Evolutionary conservation across 768 basidiomycete species (phyloP).

Genomic region (Pisolithus marmoratus): DNA sequence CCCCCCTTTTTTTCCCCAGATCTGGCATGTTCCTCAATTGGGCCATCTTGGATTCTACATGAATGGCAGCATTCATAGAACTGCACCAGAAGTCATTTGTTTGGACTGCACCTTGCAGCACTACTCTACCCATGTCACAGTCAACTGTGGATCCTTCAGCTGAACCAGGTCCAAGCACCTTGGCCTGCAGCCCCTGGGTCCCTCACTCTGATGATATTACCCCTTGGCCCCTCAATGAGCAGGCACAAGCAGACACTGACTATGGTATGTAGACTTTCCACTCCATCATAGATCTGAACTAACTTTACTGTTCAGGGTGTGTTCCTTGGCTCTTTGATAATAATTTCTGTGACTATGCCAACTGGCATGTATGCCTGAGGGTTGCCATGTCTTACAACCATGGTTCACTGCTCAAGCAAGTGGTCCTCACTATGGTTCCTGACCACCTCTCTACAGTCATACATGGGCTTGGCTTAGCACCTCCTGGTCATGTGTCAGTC

Average conservation of each 20-base stretch:
- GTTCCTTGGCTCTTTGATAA: not conserved
- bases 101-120: not conserved
- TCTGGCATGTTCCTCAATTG: no score
- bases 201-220: no score
- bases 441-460: not conserved
- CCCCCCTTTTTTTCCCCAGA: no score
- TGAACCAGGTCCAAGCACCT: not conserved
- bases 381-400: not conserved
- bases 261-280: no score
- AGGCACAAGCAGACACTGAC: no score
- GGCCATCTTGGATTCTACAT: no score
- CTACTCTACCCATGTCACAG: not conserved
- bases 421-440: not conserved
- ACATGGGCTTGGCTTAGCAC: not conserved
- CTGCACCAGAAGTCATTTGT: no score
- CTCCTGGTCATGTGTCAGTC: not conserved
- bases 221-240: no score
- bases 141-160: not conserved
- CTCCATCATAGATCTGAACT: not conserved
- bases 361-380: not conserved
- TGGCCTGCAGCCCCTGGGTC: no score
- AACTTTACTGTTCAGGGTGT: not conserved
- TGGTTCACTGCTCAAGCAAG: not conserved
- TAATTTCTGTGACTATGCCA: not conserved
- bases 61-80: not conserved